Evolutionary conservation across 176 grass and related monocot genomes (phyloP).

Genomic region (Otatea glauca): DNA sequence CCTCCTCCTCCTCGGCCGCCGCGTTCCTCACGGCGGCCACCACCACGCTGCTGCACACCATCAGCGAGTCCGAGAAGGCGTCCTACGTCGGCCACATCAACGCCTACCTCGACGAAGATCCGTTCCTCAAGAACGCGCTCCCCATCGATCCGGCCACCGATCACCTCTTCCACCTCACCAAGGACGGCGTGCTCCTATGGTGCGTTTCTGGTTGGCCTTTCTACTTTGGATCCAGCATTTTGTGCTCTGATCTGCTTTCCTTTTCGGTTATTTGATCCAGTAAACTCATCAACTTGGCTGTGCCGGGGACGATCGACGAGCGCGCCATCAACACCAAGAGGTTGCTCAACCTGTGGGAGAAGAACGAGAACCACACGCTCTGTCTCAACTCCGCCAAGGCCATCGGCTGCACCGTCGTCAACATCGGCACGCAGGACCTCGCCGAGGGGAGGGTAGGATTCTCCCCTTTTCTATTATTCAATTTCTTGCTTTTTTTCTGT

Average conservation of each 20-base stretch:
- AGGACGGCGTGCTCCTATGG: conserved; percentile 95
- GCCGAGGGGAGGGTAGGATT: conserved; percentile 85
- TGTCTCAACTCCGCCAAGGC: conserved; percentile 96
- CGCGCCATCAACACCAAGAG: conserved; percentile 91
- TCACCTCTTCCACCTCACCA: conserved; percentile 84
- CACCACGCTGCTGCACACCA: conserved; percentile 95
- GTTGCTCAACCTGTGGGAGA: conserved; percentile 91
- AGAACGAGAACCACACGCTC: conserved; percentile 96
- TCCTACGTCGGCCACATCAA: conserved; percentile 97
- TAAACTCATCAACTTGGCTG: conserved; percentile 95
- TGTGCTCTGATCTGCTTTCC: conserved; percentile 11
- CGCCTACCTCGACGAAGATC: conserved; percentile 77
- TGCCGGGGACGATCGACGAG: conserved; percentile 90
- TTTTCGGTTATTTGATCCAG: conserved; percentile 41
- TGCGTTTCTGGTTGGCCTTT: conserved; percentile 27
- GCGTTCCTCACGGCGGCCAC: conserved; percentile 84
- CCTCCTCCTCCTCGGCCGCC: conserved; percentile 56
- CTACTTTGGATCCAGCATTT: conserved; percentile 3
- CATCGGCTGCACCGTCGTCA: conserved; percentile 93
- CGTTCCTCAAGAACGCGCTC: conserved; percentile 67
- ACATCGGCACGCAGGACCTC: conserved; percentile 94
- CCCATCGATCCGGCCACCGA: conserved; percentile 80
- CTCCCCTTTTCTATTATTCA: background rate
- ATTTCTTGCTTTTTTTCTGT: conserved; percentile 21
- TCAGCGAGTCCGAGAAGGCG: conserved; percentile 92